These are phyloP conservation scores for Fraxinus angustifolia DNA, from an alignment of 305 asterid species.

Conservation along the genomic window DNA sequence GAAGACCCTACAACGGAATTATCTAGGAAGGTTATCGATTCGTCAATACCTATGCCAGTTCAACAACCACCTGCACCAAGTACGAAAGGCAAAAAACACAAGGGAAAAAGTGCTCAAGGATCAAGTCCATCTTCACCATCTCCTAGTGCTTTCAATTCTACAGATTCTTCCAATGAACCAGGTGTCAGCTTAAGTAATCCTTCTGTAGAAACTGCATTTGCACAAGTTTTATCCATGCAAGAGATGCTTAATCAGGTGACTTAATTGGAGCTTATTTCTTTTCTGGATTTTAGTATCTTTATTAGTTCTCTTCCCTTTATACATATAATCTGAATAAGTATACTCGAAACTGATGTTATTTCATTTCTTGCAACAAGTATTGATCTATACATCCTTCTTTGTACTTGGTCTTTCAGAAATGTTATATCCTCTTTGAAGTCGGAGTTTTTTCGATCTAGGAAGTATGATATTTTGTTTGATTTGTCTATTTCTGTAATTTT, in stretches of 20 bases:
- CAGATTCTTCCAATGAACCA: constrained; percentile 51
- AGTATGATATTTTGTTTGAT: neutral
- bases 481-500: neutral
- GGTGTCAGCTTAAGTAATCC: constrained; percentile 47
- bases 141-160: constrained; percentile 44
- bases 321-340: neutral
- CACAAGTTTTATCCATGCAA: constrained; percentile 64
- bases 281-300: neutral
- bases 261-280: neutral
- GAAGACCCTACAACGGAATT: constrained; percentile 49
- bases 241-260: constrained; percentile 71
- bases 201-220: constrained; percentile 39
- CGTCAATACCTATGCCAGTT: constrained; percentile 33
- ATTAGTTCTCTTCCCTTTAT: neutral
- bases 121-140: constrained; percentile 46
- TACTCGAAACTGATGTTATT: neutral
- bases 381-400: neutral
- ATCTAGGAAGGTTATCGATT: constrained; percentile 38
- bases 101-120: constrained; percentile 67
- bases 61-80: constrained; percentile 44
- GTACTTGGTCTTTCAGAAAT: neutral
- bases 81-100: constrained; percentile 63
- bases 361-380: neutral
- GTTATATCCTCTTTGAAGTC: neutral
- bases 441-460: neutral